Conservation (phyloP, 106 monocot genomes). For the Dendrobium nobile region DNA sequence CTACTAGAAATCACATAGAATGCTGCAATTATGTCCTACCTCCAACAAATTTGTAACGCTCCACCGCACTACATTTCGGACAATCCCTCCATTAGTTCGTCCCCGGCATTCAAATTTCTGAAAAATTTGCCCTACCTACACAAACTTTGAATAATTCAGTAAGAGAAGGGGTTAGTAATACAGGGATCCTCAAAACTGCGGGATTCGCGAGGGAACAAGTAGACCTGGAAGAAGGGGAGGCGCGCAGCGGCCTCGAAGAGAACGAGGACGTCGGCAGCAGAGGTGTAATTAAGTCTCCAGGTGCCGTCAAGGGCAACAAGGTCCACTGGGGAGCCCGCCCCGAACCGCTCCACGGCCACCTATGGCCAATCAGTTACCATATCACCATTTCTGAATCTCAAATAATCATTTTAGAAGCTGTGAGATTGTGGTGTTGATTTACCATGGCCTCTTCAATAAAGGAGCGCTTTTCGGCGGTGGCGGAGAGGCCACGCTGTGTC, state of each 20-base stretch:
- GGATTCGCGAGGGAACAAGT: neutral
- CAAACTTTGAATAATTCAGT: too few species aligned
- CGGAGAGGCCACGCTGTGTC: conserved; percentile 62
- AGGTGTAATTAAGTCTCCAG: conserved; percentile 81
- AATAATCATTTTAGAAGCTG: neutral
- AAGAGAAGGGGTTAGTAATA: neutral
- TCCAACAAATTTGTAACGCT: conserved; percentile 68
- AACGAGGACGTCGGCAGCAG: conserved; percentile 78
- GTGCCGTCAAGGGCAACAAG: conserved; percentile 63
- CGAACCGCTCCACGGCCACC: conserved; percentile 61
- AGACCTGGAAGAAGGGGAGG: conserved; percentile 63
- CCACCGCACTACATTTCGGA: conserved; percentile 92
- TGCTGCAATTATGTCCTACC: conserved; percentile 31
- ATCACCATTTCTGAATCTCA: neutral
- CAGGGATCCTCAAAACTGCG: neutral
- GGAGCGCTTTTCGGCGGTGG: conserved; percentile 73
- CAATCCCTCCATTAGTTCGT: conserved; percentile 62
- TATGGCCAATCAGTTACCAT: conserved; percentile 12
- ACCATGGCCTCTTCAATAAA: conserved; percentile 91
- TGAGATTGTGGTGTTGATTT: neutral
- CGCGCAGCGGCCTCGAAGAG: conserved; percentile 76
- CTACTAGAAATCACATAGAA: neutral
- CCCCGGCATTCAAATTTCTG: conserved; percentile 91
- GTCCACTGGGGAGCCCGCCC: conserved; percentile 50
- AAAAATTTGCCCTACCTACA: conserved; percentile 88